Evolutionary conservation across 2,329 filamentous ascomycete genomes (phyloP).

Genomic region (Sclerotinia spermophila): DNA sequence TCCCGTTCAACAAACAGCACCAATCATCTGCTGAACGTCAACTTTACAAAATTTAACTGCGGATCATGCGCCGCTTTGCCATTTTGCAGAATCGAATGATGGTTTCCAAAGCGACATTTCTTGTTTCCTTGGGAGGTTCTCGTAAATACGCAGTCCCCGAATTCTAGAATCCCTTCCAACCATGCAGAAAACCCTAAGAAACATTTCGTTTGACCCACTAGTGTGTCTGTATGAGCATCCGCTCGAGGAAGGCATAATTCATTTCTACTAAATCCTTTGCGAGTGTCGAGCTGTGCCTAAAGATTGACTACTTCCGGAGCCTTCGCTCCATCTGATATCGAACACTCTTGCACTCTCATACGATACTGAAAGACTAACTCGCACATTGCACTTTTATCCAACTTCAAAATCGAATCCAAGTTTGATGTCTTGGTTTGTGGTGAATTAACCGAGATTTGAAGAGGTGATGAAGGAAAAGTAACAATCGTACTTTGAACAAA

Average conservation of each 20-base stretch:
- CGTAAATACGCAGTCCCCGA: too few relatives aligned
- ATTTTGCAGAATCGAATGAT: too few relatives aligned
- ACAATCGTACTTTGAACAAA: neutral
- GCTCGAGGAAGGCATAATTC: neutral
- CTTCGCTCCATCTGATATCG: neutral
- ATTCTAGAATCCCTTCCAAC: too few relatives aligned
- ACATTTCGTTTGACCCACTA: neutral
- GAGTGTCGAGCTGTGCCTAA: neutral
- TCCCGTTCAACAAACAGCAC: too few relatives aligned
- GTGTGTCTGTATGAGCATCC: neutral
- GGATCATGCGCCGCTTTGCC: too few relatives aligned
- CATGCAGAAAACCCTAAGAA: too few relatives aligned
- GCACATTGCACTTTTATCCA: fast-evolving
- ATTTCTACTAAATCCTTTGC: neutral
- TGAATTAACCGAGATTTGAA: neutral
- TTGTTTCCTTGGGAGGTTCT: neutral
- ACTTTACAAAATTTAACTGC: too few relatives aligned
- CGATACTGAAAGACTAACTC: neutral
- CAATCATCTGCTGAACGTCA: too few relatives aligned
- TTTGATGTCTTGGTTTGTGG: neutral
- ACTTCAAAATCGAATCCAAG: neutral
- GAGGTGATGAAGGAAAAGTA: neutral
- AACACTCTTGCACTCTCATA: neutral
- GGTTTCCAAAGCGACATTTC: neutral
- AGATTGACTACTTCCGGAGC: neutral